Evolutionary conservation across 352 stramenopile species (phyloP).

Genomic region (Phytopythium ostracodes): DNA sequence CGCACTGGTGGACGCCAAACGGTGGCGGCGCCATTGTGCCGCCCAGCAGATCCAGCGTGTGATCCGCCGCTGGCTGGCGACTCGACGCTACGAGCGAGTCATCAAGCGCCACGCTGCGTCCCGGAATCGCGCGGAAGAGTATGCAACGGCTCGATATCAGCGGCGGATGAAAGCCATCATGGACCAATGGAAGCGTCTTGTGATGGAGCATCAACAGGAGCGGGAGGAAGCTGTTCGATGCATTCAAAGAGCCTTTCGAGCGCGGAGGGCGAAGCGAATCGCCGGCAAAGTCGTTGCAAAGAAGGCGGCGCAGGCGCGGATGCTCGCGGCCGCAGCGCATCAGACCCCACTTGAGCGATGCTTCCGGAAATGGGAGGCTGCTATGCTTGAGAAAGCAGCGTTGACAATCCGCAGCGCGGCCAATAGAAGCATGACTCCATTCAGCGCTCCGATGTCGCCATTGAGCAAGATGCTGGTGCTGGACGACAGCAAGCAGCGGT

Average conservation of each 20-base stretch:
- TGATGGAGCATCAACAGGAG: conserved; percentile 12
- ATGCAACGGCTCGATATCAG: conserved; percentile 13
- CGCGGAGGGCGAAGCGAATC: conserved; percentile 32
- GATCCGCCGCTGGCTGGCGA: conserved; percentile 36
- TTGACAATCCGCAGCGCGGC: conserved; percentile 33
- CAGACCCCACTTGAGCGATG: conserved; percentile 54
- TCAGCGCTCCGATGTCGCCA: not conserved
- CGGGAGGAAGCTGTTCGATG: conserved; percentile 21
- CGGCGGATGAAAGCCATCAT: conserved; percentile 15
- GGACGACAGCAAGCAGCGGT: not conserved
- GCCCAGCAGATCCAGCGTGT: conserved; percentile 44
- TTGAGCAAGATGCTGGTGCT: not conserved
- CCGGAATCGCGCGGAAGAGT: conserved; percentile 7
- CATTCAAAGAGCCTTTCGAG: conserved; percentile 50
- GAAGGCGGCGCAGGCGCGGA: conserved; percentile 34
- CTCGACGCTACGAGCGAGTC: conserved; percentile 33
- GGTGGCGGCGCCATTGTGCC: conserved; percentile 30
- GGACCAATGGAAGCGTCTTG: conserved; percentile 16
- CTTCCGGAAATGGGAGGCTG: conserved; percentile 55
- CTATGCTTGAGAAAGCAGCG: conserved; percentile 42
- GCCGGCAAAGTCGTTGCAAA: conserved; percentile 44
- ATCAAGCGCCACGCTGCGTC: conserved; percentile 20
- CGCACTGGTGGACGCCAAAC: conserved; percentile 22
- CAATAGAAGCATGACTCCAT: not conserved
- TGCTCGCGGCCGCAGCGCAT: conserved; percentile 33